Evolutionary conservation across 345 rosid genomes (phyloP), one percentile per base, ranked within the genome.

Genomic region (Jatropha curcas): DNA sequence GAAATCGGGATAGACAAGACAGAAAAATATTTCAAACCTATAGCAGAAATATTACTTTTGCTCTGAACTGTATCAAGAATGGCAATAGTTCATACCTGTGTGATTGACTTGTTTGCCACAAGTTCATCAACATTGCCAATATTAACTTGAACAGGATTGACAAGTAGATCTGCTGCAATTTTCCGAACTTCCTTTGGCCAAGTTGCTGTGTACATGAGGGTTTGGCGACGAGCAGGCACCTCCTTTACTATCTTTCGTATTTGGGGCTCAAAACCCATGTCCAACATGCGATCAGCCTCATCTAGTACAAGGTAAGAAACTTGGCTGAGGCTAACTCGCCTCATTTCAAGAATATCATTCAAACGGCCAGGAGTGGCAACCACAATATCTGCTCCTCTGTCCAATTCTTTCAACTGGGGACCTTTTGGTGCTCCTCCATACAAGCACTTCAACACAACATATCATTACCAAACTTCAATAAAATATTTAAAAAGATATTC

Each of bases 191-290:
- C 99, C 84, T 74, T 92, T 5, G 99, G 99, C 98, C 99, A 92
- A 11, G 99, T 92, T 66, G 99, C 99, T 20, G 98, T 95, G 78
- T 82, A 95, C 99, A 95, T 95, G 74, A 95, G 97, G 25, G 98
- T 95, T 84, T 95, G 99, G 37, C 99, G 95, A 61, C 90, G 88
- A 31, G 93, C 71, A 53, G 99, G 99, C 12, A 92, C 92, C 83
- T 90, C 98, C 63, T 88, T 95, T 63, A 95, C 98, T 74, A 95
- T 91, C 86, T 92, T 95, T 76, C 98, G 73, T 79, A 95, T 95
- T 76, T 95, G 99, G 28, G 98, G 99, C 75, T 95, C 99, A 69
- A 95, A 95, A 48, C 99, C 99, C 99, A 95, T 95, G 83, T 95
- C 99, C 78, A 92, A 80, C 99, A 95, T 95, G 64, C 97, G 91